Conservation (phyloP, 1,284 basidiomycete species). For the Grifola frondosa region DNA sequence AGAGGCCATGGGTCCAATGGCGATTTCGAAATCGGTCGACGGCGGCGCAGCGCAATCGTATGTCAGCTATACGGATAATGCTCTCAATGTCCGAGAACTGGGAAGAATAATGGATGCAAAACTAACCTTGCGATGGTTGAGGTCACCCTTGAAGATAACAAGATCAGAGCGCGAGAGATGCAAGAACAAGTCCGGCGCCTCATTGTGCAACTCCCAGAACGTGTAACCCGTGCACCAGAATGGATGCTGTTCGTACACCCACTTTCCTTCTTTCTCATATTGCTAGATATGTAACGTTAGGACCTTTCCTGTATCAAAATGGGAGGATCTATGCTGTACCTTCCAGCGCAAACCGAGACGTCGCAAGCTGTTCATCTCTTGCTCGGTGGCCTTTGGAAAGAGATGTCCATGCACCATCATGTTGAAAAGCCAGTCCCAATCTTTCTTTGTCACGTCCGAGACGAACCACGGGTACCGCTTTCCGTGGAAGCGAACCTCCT, state of each 20-base stretch:
- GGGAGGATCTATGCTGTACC: conserved; percentile 37
- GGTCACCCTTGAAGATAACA: conserved; percentile 95
- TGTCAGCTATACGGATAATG: conserved; percentile 49
- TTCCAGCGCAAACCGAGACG: conserved; percentile 90
- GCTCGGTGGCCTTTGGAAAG: conserved; percentile 79
- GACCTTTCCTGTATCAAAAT: background rate
- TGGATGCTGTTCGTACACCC: conserved; percentile 95
- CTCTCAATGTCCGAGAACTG: conserved; percentile 27
- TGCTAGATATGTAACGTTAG: conserved; percentile 48
- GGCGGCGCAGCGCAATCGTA: conserved; percentile 93
- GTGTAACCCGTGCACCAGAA: conserved; percentile 98
- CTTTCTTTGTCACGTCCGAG: conserved; percentile 95
- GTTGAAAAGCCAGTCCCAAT: conserved; percentile 94
- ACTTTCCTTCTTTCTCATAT: conserved; percentile 92
- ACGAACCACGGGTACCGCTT: conserved; percentile 93
- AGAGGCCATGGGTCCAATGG: conserved; percentile 92
- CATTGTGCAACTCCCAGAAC: conserved; percentile 88
- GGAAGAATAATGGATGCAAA: conserved; percentile 27
- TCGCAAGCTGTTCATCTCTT: conserved; percentile 80
- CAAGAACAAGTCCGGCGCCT: conserved; percentile 93
- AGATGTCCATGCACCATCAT: conserved; percentile 86
- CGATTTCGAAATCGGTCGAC: conserved; percentile 86
- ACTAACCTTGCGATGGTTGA: conserved; percentile 56
- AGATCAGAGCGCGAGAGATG: conserved; percentile 89
- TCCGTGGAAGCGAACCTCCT: conserved; percentile 88